Evolutionary conservation across 2,329 filamentous ascomycete species (phyloP).

Genomic region (Monosporascus cannonballus): DNA sequence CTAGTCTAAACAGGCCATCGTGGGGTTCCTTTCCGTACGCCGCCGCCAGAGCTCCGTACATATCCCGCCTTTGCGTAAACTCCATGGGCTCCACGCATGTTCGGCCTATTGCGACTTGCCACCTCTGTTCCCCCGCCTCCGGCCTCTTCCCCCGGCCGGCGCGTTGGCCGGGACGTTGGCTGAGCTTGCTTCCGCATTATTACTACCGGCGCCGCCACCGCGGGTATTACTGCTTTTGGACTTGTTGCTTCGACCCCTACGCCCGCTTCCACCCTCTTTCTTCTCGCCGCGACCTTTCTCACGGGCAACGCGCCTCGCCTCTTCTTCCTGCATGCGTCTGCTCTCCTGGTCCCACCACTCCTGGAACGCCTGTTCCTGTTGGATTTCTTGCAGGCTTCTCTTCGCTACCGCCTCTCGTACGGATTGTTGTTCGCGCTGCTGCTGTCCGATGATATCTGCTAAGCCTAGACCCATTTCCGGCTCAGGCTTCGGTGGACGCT

Average conservation of each 20-base stretch:
- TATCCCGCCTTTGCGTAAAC: not conserved
- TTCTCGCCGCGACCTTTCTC: slow-evolving; percentile 38
- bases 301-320: slow-evolving; percentile 35
- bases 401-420: slow-evolving; percentile 82
- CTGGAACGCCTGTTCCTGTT: slow-evolving; percentile 94
- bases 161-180: slow-evolving; percentile 2
- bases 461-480: slow-evolving; percentile 66
- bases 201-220: slow-evolving; percentile 5
- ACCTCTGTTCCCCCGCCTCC: slow-evolving; percentile 14
- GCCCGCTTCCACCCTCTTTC: slow-evolving; percentile 15
- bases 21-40: not conserved
- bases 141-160: slow-evolving; percentile 3
- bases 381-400: slow-evolving; percentile 86
- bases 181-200: slow-evolving; percentile 3
- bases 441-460: slow-evolving; percentile 81
- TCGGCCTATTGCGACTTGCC: slow-evolving; percentile 5
- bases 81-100: not conserved
- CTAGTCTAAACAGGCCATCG: not conserved
- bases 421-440: slow-evolving; percentile 75
- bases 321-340: slow-evolving; percentile 60
- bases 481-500: slow-evolving; percentile 53
- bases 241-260: slow-evolving; percentile 13
- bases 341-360: slow-evolving; percentile 94
- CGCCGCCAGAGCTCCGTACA: slow-evolving; percentile 4
- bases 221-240: slow-evolving; percentile 11